Evolutionary conservation across 177 flowering plant genomes (phyloP).

Genomic region (Vitis hybrid): DNA sequence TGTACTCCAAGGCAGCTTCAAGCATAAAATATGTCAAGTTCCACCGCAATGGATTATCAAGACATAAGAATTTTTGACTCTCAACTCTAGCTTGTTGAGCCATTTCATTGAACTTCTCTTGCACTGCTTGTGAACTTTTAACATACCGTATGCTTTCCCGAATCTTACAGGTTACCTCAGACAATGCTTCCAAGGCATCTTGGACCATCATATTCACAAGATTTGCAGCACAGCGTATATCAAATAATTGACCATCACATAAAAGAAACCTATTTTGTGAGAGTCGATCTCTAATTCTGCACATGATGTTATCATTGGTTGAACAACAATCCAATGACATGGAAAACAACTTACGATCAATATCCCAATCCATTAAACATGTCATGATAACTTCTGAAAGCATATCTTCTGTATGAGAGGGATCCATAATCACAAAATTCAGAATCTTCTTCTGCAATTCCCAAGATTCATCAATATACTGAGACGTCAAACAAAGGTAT

Average conservation of each 20-base stretch:
- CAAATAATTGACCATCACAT: slow-evolving; percentile 52
- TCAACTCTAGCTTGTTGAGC: slow-evolving; percentile 29
- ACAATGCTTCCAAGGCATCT: slow-evolving; percentile 41
- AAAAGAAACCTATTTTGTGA: slow-evolving; percentile 50
- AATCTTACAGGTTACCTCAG: slow-evolving; percentile 32
- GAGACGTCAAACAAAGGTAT: slow-evolving; percentile 48
- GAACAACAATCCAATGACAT: slow-evolving; percentile 41
- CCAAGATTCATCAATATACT: slow-evolving; percentile 55
- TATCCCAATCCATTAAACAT: slow-evolving; percentile 60
- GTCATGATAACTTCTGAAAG: slow-evolving; percentile 46
- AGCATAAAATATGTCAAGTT: slow-evolving; percentile 58
- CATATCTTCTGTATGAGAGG: slow-evolving; percentile 43
- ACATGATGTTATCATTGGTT: slow-evolving; percentile 33
- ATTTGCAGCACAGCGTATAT: slow-evolving; percentile 48
- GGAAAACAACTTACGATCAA: slow-evolving; percentile 61
- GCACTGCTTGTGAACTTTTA: slow-evolving; percentile 38
- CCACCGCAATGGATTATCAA: slow-evolving; percentile 45
- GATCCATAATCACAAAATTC: slow-evolving; percentile 36
- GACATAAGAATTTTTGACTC: slow-evolving; percentile 32
- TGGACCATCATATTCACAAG: slow-evolving; percentile 43
- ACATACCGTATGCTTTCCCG: slow-evolving; percentile 44
- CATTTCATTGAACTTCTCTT: slow-evolving; percentile 41
- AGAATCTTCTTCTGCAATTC: slow-evolving; percentile 42
- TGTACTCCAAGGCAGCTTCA: slow-evolving; percentile 41
- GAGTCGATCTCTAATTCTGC: slow-evolving; percentile 49